These are phyloP conservation scores for Alnus glutinosa DNA, from an alignment of 306 rosid species.

Conservation along the genomic window DNA sequence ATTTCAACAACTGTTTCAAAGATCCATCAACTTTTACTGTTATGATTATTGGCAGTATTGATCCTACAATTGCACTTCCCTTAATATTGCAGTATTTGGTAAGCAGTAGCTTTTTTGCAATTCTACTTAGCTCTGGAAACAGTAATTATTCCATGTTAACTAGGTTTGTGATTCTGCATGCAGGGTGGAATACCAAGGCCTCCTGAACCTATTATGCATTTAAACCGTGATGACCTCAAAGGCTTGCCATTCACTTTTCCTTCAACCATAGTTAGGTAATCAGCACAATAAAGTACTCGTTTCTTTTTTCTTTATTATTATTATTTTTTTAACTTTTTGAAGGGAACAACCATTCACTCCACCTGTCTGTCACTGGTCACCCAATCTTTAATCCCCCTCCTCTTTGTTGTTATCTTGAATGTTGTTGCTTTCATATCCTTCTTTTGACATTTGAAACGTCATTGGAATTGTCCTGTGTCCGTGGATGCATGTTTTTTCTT, in stretches of 20 bases:
- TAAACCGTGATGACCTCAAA: constrained; percentile 78
- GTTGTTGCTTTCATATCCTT: constrained; percentile 6
- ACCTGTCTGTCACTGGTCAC: constrained; percentile 19
- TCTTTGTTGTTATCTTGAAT: not conserved
- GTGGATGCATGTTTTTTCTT: constrained; percentile 15
- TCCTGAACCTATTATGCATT: constrained; percentile 64
- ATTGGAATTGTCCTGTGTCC: constrained; percentile 10
- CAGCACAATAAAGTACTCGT: constrained; percentile 6
- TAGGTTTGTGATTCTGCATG: constrained; percentile 36
- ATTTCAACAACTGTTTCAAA: constrained; percentile 87
- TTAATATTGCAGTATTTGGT: constrained; percentile 88
- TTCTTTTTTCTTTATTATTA: constrained; percentile 6
- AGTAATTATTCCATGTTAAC: constrained; percentile 25
- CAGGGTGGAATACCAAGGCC: constrained; percentile 97
- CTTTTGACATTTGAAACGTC: constrained; percentile 23
- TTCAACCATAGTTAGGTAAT: constrained; percentile 59
- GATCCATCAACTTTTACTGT: constrained; percentile 92
- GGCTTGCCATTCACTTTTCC: constrained; percentile 92
- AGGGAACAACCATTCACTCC: constrained; percentile 25
- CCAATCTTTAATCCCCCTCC: not conserved
- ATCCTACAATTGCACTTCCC: constrained; percentile 82
- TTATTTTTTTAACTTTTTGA: constrained; percentile 3
- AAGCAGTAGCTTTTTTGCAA: constrained; percentile 35
- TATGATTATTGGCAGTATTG: constrained; percentile 84
- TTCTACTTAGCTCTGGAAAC: constrained; percentile 20